A percentile compares a stretch with the other conserved stretches of the same genome.
phyloP scores from a whole-genome alignment of 139 green algal species.

The Chlamydomonas incerta region DNA sequence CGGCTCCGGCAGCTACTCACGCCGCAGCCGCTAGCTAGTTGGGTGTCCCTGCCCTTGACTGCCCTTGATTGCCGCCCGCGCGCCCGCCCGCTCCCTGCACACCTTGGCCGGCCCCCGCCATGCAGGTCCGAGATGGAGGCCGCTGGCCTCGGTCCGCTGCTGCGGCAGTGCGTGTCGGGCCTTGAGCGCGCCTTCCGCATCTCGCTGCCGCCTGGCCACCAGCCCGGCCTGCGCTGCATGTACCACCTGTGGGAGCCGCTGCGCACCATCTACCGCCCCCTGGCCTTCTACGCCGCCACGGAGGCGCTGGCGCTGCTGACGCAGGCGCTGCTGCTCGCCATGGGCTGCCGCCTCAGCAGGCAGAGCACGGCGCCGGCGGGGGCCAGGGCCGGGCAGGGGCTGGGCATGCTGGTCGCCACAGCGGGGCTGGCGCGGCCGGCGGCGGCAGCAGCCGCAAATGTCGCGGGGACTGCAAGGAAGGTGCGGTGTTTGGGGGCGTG shows the following conservation, averaged over 20 bases:
- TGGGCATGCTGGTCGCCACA: neutral
- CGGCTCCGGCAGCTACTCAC: too few relatives aligned
- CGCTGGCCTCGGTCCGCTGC: slow-evolving; percentile 26
- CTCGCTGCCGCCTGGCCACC: slow-evolving; percentile 10
- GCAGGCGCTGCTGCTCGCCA: slow-evolving; percentile 34
- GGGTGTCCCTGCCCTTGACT: neutral
- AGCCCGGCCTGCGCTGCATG: slow-evolving; percentile 48
- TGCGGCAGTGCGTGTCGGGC: slow-evolving; percentile 34
- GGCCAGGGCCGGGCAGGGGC: too few relatives aligned
- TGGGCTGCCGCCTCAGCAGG: slow-evolving; percentile 28
- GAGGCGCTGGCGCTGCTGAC: slow-evolving; percentile 45
- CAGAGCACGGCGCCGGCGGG: too few relatives aligned
- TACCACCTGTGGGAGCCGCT: slow-evolving; percentile 58
- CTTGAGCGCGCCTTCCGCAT: slow-evolving; percentile 41
- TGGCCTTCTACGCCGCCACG: slow-evolving; percentile 51
- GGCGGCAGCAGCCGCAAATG: neutral
- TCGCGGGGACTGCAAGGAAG: too few relatives aligned
- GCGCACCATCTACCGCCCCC: slow-evolving; percentile 47
- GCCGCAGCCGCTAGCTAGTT: too few relatives aligned
- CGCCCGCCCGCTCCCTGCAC: neutral
- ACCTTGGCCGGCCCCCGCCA: neutral
- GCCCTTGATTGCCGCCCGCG: too few relatives aligned
- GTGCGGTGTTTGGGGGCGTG: too few relatives aligned
- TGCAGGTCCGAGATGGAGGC: slow-evolving; percentile 36
- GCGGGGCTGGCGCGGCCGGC: neutral